These are phyloP conservation scores for Solanum chacoense DNA, from an alignment of 305 asterid species.

Conservation along the genomic window DNA sequence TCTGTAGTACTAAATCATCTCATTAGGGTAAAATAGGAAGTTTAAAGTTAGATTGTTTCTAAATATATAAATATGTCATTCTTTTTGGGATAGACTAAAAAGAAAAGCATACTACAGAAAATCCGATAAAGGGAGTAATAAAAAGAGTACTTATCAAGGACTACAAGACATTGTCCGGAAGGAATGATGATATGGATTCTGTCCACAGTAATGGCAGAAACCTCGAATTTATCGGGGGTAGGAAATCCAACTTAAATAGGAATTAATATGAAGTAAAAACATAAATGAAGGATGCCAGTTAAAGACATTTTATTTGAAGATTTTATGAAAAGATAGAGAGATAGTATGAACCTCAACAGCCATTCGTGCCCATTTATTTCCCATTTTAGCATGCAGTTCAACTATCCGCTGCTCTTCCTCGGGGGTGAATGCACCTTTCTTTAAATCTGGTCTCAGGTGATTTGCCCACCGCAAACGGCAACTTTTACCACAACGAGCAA, in stretches of 20 bases:
- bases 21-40: not conserved
- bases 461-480: conserved; percentile 85
- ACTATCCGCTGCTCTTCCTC: conserved; percentile 61
- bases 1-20: not conserved
- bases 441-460: conserved; percentile 69
- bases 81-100: not conserved
- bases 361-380: conserved; percentile 87
- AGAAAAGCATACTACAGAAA: not conserved
- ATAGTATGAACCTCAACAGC: conserved; percentile 51
- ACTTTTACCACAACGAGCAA: conserved; percentile 84
- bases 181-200: not conserved
- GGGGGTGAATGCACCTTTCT: conserved; percentile 47
- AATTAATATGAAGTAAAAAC: not conserved
- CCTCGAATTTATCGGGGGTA: not conserved
- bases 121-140: not conserved
- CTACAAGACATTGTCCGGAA: not conserved
- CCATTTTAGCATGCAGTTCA: conserved; percentile 64
- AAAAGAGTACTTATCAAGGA: not conserved
- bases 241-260: not conserved
- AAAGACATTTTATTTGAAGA: not conserved
- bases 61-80: not conserved
- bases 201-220: not conserved
- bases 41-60: not conserved
- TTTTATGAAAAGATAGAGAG: not conserved
- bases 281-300: not conserved